A percentile compares a stretch with the other conserved stretches of the same genome.
These are phyloP conservation scores for Pisolithus microcarpus DNA, from an alignment of 768 basidiomycete species.

Conservation along the genomic window DNA sequence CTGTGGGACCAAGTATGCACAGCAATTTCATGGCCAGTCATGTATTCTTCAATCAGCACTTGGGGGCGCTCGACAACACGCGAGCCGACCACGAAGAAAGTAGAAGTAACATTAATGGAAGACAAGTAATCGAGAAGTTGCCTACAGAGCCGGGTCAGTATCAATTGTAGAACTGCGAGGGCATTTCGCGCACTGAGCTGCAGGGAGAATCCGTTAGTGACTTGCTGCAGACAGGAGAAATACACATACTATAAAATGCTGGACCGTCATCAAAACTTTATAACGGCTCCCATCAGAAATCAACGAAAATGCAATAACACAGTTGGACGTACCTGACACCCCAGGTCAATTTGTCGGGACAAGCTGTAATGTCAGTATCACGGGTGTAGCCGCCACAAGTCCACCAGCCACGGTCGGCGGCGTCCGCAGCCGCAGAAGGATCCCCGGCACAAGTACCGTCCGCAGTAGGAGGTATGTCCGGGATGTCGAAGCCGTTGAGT, in stretches of 20 bases:
- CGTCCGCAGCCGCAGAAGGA: constrained; percentile 46
- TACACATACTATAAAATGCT: constrained; percentile 62
- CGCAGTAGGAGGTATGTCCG: constrained; percentile 50
- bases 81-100: constrained; percentile 89
- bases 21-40: constrained; percentile 72
- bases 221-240: not conserved
- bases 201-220: constrained; percentile 10
- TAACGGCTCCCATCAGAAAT: constrained; percentile 3
- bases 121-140: constrained; percentile 66
- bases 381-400: constrained; percentile 74
- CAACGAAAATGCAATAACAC: not conserved
- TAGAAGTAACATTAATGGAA: constrained; percentile 58
- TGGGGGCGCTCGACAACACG: constrained; percentile 73
- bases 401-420: constrained; percentile 79
- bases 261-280: constrained; percentile 83
- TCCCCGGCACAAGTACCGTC: constrained; percentile 67
- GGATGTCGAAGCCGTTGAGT: constrained; percentile 63
- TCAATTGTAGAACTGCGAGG: too few species aligned
- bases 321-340: constrained; percentile 47
- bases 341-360: constrained; percentile 66
- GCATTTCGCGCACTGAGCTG: constrained; percentile 42
- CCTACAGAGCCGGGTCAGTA: constrained; percentile 28
- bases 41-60: constrained; percentile 74
- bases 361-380: constrained; percentile 52
- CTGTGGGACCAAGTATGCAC: constrained; percentile 91